A percentile compares a stretch with the other conserved stretches of the same genome.
These are phyloP conservation scores for Phytophthora chlamydospora DNA, from an alignment of 352 stramenopile species.

Conservation along the genomic window DNA sequence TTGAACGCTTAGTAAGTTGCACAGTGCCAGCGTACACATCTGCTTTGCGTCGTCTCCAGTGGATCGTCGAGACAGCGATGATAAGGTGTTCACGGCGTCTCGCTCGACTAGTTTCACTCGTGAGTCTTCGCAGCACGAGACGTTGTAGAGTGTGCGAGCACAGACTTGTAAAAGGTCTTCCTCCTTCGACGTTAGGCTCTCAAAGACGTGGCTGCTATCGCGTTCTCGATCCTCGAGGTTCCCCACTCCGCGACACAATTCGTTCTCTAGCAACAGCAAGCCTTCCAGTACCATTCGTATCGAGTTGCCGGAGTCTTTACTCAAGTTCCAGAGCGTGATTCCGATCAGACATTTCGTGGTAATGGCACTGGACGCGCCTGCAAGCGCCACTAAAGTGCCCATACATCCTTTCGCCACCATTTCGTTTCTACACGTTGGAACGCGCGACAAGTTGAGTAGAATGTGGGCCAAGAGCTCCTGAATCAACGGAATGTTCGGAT, in stretches of 20 bases:
- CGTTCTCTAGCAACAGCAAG: slow-evolving; percentile 62
- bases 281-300: slow-evolving; percentile 84
- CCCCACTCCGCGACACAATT: slow-evolving; percentile 48
- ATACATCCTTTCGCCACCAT: slow-evolving; percentile 79
- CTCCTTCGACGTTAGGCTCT: background rate
- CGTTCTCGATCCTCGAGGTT: background rate
- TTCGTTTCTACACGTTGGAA: slow-evolving; percentile 65
- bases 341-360: slow-evolving; percentile 64
- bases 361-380: slow-evolving; percentile 29
- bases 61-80: slow-evolving; percentile 45
- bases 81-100: slow-evolving; percentile 63
- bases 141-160: slow-evolving; percentile 70
- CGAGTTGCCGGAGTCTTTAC: slow-evolving; percentile 67
- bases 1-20: slow-evolving; percentile 78
- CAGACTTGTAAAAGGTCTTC: slow-evolving; percentile 49
- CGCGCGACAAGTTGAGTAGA: slow-evolving; percentile 71
- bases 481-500: slow-evolving; percentile 46
- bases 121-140: slow-evolving; percentile 72
- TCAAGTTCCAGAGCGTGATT: slow-evolving; percentile 69
- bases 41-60: slow-evolving; percentile 57
- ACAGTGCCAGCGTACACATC: slow-evolving; percentile 81
- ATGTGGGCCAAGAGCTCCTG: slow-evolving; percentile 74
- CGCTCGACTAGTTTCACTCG: slow-evolving; percentile 72
- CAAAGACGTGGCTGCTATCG: background rate
- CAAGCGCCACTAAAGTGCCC: slow-evolving; percentile 56